Evolutionary conservation across 2,329 filamentous ascomycete genomes (phyloP).

Genomic region (Verticillium longisporum): DNA sequence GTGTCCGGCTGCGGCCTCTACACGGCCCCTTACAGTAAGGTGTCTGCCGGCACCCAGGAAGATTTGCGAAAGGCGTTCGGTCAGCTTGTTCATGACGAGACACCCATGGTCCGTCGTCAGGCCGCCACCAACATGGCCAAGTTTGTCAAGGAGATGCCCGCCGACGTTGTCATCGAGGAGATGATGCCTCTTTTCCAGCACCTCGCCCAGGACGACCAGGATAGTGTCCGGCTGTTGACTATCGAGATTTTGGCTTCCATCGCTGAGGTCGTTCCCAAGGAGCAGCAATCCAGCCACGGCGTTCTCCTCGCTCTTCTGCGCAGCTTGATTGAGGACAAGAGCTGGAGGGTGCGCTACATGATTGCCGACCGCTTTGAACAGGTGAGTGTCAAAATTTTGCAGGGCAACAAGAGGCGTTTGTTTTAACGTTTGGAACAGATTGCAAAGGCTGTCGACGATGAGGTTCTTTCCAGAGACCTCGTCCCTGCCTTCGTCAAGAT

Average conservation of each 20-base stretch:
- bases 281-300: conserved; percentile 94
- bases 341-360: conserved; percentile 99
- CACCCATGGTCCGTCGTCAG: conserved; percentile 96
- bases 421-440: conserved; percentile 50
- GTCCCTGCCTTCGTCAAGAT: conserved; percentile 97
- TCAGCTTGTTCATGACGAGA: conserved; percentile 93
- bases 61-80: conserved; percentile 87
- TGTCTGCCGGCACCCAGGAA: conserved; percentile 81
- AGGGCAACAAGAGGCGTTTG: conserved; percentile 10
- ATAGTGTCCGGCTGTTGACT: conserved; percentile 91
- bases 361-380: conserved; percentile 98
- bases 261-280: conserved; percentile 94
- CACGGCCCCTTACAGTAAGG: conserved; percentile 88
- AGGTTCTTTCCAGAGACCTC: conserved; percentile 87
- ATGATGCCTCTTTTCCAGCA: conserved; percentile 99
- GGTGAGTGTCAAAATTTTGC: conserved; percentile 40
- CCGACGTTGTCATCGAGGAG: conserved; percentile 87
- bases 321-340: conserved; percentile 97
- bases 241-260: conserved; percentile 96
- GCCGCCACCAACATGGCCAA: conserved; percentile 94
- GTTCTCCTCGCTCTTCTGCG: conserved; percentile 85
- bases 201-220: conserved; percentile 91
- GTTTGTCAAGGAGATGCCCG: conserved; percentile 95
- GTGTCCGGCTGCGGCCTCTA: conserved; percentile 96
- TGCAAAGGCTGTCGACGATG: conserved; percentile 95